These are phyloP conservation scores for Metroxylon sagu DNA, from an alignment of 176 grass and related monocot species.

Conservation along the genomic window DNA sequence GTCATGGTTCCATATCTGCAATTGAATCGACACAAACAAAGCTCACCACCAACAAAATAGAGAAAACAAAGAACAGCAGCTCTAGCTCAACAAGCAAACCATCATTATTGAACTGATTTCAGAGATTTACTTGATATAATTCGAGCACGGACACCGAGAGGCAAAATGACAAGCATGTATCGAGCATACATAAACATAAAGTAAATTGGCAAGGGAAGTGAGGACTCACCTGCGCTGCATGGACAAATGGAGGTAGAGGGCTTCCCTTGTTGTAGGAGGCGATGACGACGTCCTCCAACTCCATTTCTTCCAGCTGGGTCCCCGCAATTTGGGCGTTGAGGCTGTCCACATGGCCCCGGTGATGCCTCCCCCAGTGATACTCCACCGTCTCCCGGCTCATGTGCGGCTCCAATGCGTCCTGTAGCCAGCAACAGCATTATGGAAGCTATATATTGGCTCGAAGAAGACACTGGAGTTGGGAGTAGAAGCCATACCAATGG, in stretches of 20 bases:
- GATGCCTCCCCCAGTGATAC: constrained; percentile 69
- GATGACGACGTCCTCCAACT: constrained; percentile 54
- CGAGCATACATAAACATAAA: too few relatives aligned
- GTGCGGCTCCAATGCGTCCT: constrained; percentile 76
- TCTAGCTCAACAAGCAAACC: too few relatives aligned
- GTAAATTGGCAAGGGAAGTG: neutral
- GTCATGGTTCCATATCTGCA: constrained; percentile 85
- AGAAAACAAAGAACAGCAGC: neutral
- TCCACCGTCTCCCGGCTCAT: constrained; percentile 68
- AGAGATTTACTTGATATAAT: too few relatives aligned
- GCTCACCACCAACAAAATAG: neutral
- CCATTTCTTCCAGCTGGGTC: constrained; percentile 64
- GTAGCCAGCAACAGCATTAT: neutral
- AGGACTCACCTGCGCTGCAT: constrained; percentile 59
- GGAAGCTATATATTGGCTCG: neutral
- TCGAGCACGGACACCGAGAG: too few relatives aligned
- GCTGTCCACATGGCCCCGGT: constrained; percentile 45
- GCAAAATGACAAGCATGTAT: too few relatives aligned
- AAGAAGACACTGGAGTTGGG: neutral
- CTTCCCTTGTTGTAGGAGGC: constrained; percentile 67
- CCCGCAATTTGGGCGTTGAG: constrained; percentile 61
- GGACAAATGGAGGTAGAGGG: constrained; percentile 54
- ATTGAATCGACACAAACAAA: neutral
- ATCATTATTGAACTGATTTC: too few relatives aligned
- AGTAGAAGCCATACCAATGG: constrained; percentile 19